Percentiles rank a stretch among this genome's conserved stretches.
Conservation (phyloP, 305 asterid species). For the Solanum aculeatissimum region DNA sequence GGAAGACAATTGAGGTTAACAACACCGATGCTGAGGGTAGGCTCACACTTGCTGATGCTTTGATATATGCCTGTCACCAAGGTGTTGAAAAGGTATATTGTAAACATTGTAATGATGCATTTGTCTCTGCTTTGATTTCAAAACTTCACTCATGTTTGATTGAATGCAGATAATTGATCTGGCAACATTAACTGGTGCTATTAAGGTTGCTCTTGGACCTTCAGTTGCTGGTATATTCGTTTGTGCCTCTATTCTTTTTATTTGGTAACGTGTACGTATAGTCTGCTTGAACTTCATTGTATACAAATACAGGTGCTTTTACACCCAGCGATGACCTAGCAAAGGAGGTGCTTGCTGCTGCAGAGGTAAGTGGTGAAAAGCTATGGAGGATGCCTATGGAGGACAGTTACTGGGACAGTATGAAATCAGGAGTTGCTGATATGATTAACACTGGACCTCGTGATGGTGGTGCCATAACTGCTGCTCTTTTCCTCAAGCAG, state of each 20-base stretch:
- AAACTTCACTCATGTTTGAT: background rate
- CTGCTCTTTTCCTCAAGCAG: slow-evolving; percentile 95
- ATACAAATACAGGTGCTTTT: slow-evolving; percentile 44
- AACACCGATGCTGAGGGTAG: slow-evolving; percentile 99
- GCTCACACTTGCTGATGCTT: slow-evolving; percentile 95
- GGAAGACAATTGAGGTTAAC: slow-evolving; percentile 91
- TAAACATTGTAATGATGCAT: no score
- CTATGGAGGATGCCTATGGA: slow-evolving; percentile 93
- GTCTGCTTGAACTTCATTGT: background rate
- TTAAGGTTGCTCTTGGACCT: slow-evolving; percentile 85
- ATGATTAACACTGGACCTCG: slow-evolving; percentile 89
- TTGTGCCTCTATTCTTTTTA: background rate
- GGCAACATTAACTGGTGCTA: slow-evolving; percentile 92
- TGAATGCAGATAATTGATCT: slow-evolving; percentile 68
- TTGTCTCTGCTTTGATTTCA: no score
- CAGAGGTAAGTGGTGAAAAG: slow-evolving; percentile 67
- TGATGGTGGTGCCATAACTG: slow-evolving; percentile 79
- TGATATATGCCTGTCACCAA: slow-evolving; percentile 91
- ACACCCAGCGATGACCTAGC: slow-evolving; percentile 86
- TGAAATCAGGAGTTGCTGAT: slow-evolving; percentile 93
- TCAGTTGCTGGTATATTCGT: slow-evolving; percentile 59
- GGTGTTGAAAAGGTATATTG: slow-evolving; percentile 63
- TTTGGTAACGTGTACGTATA: background rate
- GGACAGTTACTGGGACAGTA: slow-evolving; percentile 79
- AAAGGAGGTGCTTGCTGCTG: slow-evolving; percentile 72